Evolutionary conservation across 164 flowering plant species (phyloP), one percentile per base, ranked within the genome.

Genomic region (Brasenia schreberi): DNA sequence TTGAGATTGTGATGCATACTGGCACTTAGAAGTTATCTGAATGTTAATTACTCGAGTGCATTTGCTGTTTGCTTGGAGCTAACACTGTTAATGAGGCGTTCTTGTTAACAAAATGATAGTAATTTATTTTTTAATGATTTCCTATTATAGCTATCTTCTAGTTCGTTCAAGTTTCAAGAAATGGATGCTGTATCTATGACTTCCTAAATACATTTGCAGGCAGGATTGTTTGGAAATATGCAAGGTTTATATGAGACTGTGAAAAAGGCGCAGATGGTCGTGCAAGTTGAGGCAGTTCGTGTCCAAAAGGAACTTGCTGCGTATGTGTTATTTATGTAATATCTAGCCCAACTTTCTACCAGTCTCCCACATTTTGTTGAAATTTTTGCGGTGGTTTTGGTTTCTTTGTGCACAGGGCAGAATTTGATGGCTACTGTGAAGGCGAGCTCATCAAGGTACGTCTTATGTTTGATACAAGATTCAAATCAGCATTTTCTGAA

Each of bases 241-340:
- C 92, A 85, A 73, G 88, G 87, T 73, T 73, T 90, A 10, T 93
- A 81, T 64, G 98, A 93, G 72, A 87, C 96, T 16, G 94, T 93
- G 64, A 93, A 88, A 81, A 93, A 90, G 80, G 98, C 98, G 5
- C 96, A 93, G 62, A 87, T 80, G 88, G 96, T 90, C 58, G 98
- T 90, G 74, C 98, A 90, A 82, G 98, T 93, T 68, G 98, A 93
- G 81, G 98, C 96, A 66, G 97, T 90, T 42, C 86, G 85, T 63
- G 92, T 93, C 45, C 98, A 93, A 72, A 90, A 93, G 74, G 98
- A 93, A 75, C 97, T 93, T 68, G 88, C 97, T 62, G 90, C 27
- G 27, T 93, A 87, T 71, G 92, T 68, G 42, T 59, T 18, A 56
- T 61, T 39, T 62, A 56, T 19, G 43, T 52, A 7, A 45, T 45